Base-by-base conservation (phyloP, 1,139 yeast genomes). In the Suhomyces ambrosiae region DNA sequence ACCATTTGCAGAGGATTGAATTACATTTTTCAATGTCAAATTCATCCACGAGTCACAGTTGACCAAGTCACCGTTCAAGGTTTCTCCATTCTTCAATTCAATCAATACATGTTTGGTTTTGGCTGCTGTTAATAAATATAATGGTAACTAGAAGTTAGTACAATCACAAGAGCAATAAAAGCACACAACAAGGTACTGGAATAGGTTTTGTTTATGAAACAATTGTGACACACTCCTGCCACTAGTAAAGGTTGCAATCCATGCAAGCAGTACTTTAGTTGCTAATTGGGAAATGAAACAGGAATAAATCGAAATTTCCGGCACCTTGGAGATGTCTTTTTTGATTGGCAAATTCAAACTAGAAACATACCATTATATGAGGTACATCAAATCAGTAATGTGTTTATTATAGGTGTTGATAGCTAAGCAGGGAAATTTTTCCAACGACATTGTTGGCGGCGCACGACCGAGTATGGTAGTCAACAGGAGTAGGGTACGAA, bases 21-120 rank as follows among this genome's bases (percentile, higher is more conserved):
- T 79, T 15, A 86, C 97, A 49, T 89, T 82, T 30, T 73, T 73
- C 40, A 94, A 71, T 1, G 96, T 87, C 51, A 94, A 71, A 60
- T 92, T 92, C 98, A 94, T 94, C 90, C 95, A 88, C 27, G 88
- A 82, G 60, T 94, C 98, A 53, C 96, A 89, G 55, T 86, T 86
- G 42, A 82, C 79, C 46, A 94, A 72, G 44, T 79, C 80, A 27
- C 99, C 99, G 55, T 85, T 86, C 42, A 89, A 72, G 10, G 94
- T 82, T 56, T 88, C 97, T 23, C 97, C 97, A 40, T 85, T 83
- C 61, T 94, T 94, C 59, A 94, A 78, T 63, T 92, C 98, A 40
- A 94, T 89, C 56, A 86, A 76, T 56, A 92, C 76, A 27, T 89
- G 87, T 56, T 87, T 90, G 42, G 89, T 92, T 62, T 88, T 90